Evolutionary conservation across 176 grass and related monocot species (phyloP).

Genomic region (Pontederia crassipes): DNA sequence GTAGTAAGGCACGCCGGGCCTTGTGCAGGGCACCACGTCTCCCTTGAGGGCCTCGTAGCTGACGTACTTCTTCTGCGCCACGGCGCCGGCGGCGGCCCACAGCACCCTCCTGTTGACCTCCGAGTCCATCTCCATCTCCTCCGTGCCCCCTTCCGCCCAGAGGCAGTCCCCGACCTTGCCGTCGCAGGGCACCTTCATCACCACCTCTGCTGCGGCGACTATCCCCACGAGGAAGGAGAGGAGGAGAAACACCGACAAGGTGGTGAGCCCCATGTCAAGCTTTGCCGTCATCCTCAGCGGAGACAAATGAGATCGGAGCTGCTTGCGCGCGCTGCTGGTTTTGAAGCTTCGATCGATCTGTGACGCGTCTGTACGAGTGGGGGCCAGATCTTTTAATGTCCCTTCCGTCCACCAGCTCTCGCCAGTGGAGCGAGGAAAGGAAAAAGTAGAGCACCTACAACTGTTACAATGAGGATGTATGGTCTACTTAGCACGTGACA

Average conservation of each 20-base stretch:
- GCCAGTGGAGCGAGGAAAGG: too few relatives aligned
- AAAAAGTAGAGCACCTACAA: too few relatives aligned
- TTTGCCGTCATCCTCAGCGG: too few relatives aligned
- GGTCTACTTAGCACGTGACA: too few relatives aligned
- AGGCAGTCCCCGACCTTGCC: background rate
- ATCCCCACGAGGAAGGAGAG: background rate
- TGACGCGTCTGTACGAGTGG: too few relatives aligned
- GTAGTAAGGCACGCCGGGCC: conserved; percentile 22
- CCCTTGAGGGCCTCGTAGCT: conserved; percentile 17
- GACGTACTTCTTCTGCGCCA: conserved; percentile 12
- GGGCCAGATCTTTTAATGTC: too few relatives aligned
- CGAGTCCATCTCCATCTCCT: conserved; percentile 11
- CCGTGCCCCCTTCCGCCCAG: background rate
- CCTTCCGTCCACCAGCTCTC: too few relatives aligned
- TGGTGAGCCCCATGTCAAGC: background rate
- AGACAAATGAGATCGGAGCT: too few relatives aligned
- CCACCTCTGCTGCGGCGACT: background rate
- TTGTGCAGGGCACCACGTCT: conserved; percentile 17
- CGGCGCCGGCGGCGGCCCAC: conserved; percentile 4
- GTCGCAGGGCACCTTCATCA: background rate
- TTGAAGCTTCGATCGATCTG: too few relatives aligned
- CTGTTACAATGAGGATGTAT: too few relatives aligned
- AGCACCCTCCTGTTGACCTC: background rate
- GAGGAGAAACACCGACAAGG: background rate
- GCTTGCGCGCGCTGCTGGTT: too few relatives aligned